These are phyloP conservation scores for Pelargonium exstipulatum DNA, from an alignment of 441 rosid genomes.

Conservation along the genomic window DNA sequence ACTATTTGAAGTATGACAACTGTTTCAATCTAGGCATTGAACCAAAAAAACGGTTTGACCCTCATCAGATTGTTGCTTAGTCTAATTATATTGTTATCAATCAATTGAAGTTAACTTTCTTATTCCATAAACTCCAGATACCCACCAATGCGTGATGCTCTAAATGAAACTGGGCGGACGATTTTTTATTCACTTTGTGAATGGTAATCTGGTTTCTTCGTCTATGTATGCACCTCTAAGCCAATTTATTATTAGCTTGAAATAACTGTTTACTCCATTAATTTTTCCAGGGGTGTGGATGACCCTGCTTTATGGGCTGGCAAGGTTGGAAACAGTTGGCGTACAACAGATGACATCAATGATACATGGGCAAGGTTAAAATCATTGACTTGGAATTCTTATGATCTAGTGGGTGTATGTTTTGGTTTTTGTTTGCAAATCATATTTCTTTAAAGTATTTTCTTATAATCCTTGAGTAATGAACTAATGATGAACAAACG, in stretches of 20 bases:
- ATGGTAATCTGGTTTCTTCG: slow-evolving; percentile 48
- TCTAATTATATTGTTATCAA: slow-evolving; percentile 11
- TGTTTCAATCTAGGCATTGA: slow-evolving; percentile 81
- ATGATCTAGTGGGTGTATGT: not conserved
- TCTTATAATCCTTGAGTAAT: too few species aligned
- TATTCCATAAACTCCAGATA: slow-evolving; percentile 45
- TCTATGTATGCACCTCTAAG: slow-evolving; percentile 2
- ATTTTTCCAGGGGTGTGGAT: slow-evolving; percentile 69
- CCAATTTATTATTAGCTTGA: not conserved
- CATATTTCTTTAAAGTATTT: too few species aligned
- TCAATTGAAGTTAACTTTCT: slow-evolving; percentile 16
- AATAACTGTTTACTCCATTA: slow-evolving; percentile 1
- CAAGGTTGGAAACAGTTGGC: slow-evolving; percentile 96
- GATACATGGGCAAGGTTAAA: slow-evolving; percentile 92
- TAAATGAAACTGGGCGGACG: slow-evolving; percentile 56
- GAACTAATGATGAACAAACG: too few species aligned
- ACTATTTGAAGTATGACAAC: slow-evolving; percentile 92
- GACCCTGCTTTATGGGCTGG: slow-evolving; percentile 95
- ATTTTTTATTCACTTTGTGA: slow-evolving; percentile 88
- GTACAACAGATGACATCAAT: slow-evolving; percentile 86
- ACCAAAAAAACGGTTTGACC: slow-evolving; percentile 58
- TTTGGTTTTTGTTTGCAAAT: not conserved
- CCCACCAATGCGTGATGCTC: slow-evolving; percentile 90
- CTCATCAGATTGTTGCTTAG: slow-evolving; percentile 22
- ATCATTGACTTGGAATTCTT: not conserved